These are phyloP conservation scores for Geosmithia morbida DNA, from an alignment of 2,329 filamentous ascomycete genomes.

Conservation along the genomic window DNA sequence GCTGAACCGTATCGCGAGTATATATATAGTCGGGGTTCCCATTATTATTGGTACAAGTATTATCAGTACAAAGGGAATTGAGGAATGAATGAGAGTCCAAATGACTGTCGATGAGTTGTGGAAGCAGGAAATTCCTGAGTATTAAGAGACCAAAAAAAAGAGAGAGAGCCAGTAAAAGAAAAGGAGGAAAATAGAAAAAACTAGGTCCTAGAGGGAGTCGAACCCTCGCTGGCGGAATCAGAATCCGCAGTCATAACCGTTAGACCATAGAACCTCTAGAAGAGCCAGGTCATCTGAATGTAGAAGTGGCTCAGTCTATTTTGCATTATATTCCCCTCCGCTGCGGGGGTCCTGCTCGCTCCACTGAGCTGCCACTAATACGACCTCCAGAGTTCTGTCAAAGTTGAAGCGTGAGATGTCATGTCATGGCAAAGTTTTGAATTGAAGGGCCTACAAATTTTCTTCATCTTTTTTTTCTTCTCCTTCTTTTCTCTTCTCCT, in stretches of 20 bases:
- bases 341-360: too few species aligned
- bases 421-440: too few species aligned
- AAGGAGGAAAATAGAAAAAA: slow-evolving; percentile 2
- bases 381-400: too few species aligned
- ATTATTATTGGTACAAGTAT: too few species aligned
- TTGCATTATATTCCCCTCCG: background rate
- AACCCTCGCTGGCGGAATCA: background rate
- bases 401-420: too few species aligned
- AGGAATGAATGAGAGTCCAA: too few species aligned
- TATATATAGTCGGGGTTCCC: too few species aligned
- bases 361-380: too few species aligned
- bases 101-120: too few species aligned
- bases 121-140: too few species aligned
- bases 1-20: too few species aligned
- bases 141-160: background rate
- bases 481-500: background rate
- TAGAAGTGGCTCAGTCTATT: background rate
- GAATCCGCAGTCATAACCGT: background rate
- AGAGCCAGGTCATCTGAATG: slow-evolving; percentile 1
- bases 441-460: background rate
- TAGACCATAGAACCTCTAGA: background rate
- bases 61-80: too few species aligned
- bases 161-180: background rate
- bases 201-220: slow-evolving; percentile 1
- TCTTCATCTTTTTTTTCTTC: background rate